phyloP scores from a whole-genome alignment of 23 red algal species.

The Pyropia yezoensis region DNA sequence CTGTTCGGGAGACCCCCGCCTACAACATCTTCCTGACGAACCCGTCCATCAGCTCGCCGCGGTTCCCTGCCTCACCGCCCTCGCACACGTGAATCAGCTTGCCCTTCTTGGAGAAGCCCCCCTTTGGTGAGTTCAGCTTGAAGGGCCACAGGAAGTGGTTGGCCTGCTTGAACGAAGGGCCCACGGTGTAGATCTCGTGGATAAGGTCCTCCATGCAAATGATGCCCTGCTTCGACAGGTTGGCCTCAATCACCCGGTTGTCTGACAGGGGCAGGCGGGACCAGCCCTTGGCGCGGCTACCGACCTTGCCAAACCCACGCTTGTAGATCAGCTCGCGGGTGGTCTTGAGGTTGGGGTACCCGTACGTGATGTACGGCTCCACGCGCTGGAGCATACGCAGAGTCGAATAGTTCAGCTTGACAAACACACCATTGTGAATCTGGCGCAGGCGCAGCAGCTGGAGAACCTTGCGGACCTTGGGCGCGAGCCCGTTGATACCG shows the following conservation, averaged over 20 bases:
- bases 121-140: conserved; percentile 83
- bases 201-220: conserved; percentile 95
- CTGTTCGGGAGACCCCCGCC: neutral
- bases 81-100: conserved; percentile 93
- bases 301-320: conserved; percentile 88
- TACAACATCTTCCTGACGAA: conserved; percentile 89
- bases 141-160: conserved; percentile 96
- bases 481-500: conserved; percentile 91
- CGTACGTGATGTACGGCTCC: conserved; percentile 97
- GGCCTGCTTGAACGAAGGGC: conserved; percentile 86
- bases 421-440: conserved; percentile 98
- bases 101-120: conserved; percentile 78
- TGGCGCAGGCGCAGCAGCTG: conserved; percentile 85
- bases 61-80: conserved; percentile 97
- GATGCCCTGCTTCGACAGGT: conserved; percentile 70
- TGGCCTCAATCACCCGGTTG: conserved; percentile 83
- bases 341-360: conserved; percentile 96
- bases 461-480: conserved; percentile 88
- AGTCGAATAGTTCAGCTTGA: conserved; percentile 92
- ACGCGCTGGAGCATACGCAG: conserved; percentile 94
- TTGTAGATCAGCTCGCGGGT: conserved; percentile 95
- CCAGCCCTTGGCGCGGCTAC: conserved; percentile 59
- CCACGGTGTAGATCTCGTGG: conserved; percentile 96
- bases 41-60: conserved; percentile 86
- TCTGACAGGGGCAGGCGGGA: conserved; percentile 69